These are phyloP conservation scores for Fusarium sp. DNA, from an alignment of 2,329 filamentous ascomycete species.

Conservation along the genomic window DNA sequence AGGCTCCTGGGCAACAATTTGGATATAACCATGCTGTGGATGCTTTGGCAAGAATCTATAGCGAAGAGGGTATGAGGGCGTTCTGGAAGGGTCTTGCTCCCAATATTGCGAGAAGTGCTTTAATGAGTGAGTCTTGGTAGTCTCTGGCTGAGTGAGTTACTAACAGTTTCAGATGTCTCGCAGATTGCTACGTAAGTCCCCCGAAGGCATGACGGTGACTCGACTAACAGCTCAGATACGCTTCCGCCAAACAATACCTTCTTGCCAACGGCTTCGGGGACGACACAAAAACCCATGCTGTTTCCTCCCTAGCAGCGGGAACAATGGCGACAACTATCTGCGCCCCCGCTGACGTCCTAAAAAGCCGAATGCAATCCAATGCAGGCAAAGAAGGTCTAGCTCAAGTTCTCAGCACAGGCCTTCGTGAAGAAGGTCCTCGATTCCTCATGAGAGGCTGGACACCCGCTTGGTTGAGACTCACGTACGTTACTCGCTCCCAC, in stretches of 20 bases:
- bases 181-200: conserved; percentile 58
- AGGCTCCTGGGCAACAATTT: conserved; percentile 52
- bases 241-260: conserved; percentile 52
- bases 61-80: conserved; percentile 55
- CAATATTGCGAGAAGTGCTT: conserved; percentile 57
- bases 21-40: conserved; percentile 55
- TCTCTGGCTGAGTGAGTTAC: neutral
- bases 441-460: conserved; percentile 62
- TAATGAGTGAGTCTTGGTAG: conserved; percentile 55
- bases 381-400: conserved; percentile 51
- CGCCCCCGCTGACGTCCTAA: conserved; percentile 59
- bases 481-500: conserved; percentile 46
- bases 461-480: conserved; percentile 59
- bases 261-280: conserved; percentile 50
- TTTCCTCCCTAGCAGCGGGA: conserved; percentile 57
- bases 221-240: conserved; percentile 46
- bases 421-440: conserved; percentile 55
- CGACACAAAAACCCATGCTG: conserved; percentile 56
- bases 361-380: conserved; percentile 56
- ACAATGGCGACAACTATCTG: conserved; percentile 61
- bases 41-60: conserved; percentile 44
- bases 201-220: neutral
- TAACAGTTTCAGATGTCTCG: conserved; percentile 53
- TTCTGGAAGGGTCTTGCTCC: conserved; percentile 56
- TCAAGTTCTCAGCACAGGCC: conserved; percentile 51